phyloP scores from a whole-genome alignment of 2,329 filamentous ascomycete species.

The Fusarium sp. region DNA sequence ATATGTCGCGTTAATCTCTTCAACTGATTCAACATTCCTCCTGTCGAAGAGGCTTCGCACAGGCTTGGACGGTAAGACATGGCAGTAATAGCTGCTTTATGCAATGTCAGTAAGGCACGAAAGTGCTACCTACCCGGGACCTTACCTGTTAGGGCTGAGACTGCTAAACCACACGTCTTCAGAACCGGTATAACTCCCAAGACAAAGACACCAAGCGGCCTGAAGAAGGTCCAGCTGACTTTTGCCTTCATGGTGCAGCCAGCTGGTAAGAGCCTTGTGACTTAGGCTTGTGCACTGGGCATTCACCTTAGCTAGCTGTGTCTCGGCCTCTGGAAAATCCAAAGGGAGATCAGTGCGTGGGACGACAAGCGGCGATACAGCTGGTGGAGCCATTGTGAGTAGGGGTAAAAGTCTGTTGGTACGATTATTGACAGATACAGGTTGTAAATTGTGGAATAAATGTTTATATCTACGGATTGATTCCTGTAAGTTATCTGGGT shows the following conservation, averaged over 20 bases:
- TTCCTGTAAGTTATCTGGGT: too few species aligned
- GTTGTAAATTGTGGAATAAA: neutral
- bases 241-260: neutral
- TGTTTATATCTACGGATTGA: neutral
- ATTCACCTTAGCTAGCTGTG: neutral
- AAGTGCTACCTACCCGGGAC: neutral
- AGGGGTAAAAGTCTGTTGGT: too few species aligned
- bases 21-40: neutral
- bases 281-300: neutral
- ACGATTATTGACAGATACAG: too few species aligned
- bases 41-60: neutral
- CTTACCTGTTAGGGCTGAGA: neutral
- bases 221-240: neutral
- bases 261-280: neutral
- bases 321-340: neutral
- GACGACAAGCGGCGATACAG: neutral
- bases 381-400: conserved; percentile 1
- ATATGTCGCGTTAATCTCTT: neutral
- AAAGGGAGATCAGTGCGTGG: neutral
- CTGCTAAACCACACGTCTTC: conserved; percentile 8
- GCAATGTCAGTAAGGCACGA: neutral
- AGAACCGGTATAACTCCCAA: conserved; percentile 14
- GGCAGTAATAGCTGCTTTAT: neutral
- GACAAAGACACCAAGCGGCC: conserved; percentile 1
- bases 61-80: neutral